Base-by-base conservation (phyloP, 169 alveolate genomes). In the Plasmodium inui region DNA sequence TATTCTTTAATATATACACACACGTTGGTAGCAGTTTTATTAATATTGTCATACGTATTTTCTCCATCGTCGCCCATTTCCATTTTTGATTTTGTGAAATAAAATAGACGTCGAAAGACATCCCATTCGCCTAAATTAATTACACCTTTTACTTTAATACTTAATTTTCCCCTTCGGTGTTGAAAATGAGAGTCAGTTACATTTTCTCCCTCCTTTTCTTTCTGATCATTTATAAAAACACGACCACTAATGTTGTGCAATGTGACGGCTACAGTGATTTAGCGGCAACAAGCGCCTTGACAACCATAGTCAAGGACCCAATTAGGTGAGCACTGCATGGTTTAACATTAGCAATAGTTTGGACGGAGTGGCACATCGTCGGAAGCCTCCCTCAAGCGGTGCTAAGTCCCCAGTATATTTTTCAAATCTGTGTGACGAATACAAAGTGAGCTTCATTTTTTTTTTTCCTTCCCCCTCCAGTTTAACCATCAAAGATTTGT, bases 231-330 rank as follows among this genome's bases (percentile, higher is more conserved):
- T 89, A 89, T 39, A 79, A 89, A 44, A 79, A 89, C 39, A 79
- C 22, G 9, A 50, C 85, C 10, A 85, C 53, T 26, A 61, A 34
- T 89, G 82, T 78, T 14, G 94, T 78, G 22, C 37, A 80, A 3
- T 79, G 89, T 89, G 89, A 26, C 10, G 82, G 76, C 14, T 89
- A 89, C 53, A 71, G 94, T 79, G 94, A 89, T 53, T 53, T 89
- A 44, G 94, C 83, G 12, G 89, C 89, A 79, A 79, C 94, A 34
- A 89, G 83, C 12, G 90, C 90, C 32, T 61, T 89, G 30, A 55
- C 82, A 57, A 67, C 91, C 39, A 22, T 80, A 39, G 53, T 89
- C 32, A 55, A 71, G 72, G 89, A 89, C 30, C 89, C 90, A 26
- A 28, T 80, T 22, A 79, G 82, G 89, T 89, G 46, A 80, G 28